Conservation (phyloP, 2,329 filamentous ascomycete genomes). For the Trichoderma simmonsii region DNA sequence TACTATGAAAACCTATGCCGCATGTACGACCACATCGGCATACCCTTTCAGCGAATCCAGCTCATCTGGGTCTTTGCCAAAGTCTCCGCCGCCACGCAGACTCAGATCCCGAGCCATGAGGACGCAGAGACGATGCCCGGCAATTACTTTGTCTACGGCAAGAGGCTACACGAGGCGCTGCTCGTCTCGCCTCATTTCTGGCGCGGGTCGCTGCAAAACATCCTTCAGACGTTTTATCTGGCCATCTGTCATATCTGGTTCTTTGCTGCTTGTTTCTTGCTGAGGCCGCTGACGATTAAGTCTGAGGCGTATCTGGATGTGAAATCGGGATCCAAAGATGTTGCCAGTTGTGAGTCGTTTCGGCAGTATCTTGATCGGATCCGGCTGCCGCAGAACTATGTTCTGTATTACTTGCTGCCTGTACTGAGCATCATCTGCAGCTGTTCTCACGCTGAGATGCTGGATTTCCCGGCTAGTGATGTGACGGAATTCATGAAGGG, state of each 20-base stretch:
- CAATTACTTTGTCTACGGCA: slow-evolving; percentile 52
- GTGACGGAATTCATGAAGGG: slow-evolving; percentile 47
- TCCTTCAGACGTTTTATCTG: slow-evolving; percentile 44
- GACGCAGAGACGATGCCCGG: slow-evolving; percentile 26
- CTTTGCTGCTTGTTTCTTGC: slow-evolving; percentile 47
- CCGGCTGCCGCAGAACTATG: slow-evolving; percentile 45
- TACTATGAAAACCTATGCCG: slow-evolving; percentile 55
- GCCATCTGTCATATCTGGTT: slow-evolving; percentile 53
- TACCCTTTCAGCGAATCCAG: slow-evolving; percentile 47
- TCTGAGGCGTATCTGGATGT: not conserved
- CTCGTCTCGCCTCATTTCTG: slow-evolving; percentile 34
- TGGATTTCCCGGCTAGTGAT: slow-evolving; percentile 53
- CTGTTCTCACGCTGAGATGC: slow-evolving; percentile 49
- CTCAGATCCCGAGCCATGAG: not conserved
- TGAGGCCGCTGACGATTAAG: slow-evolving; percentile 33
- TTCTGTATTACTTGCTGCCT: slow-evolving; percentile 50
- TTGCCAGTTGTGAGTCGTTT: slow-evolving; percentile 40
- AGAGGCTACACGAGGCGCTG: slow-evolving; percentile 50
- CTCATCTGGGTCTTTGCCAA: slow-evolving; percentile 54
- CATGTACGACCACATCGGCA: slow-evolving; percentile 54
- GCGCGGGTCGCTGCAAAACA: slow-evolving; percentile 36
- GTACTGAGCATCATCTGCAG: slow-evolving; percentile 54
- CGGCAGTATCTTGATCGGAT: slow-evolving; percentile 50
- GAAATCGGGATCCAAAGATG: not conserved
- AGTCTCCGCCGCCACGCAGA: slow-evolving; percentile 8